Base-by-base conservation (phyloP, 164 flowering plant species). In the Annona cherimola region DNA sequence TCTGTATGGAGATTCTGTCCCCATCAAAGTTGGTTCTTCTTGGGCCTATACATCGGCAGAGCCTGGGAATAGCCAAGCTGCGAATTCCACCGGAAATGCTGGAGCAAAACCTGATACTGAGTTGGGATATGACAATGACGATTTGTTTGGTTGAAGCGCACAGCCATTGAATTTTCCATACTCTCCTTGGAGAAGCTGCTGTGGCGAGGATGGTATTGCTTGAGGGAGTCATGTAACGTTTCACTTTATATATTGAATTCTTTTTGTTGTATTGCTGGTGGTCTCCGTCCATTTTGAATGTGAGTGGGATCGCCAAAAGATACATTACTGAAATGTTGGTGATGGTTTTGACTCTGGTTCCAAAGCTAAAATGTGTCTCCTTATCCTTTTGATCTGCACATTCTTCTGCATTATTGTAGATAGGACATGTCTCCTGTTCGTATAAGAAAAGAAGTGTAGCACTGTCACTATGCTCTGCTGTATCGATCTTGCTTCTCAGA, bases 1-100 rank as follows among this genome's bases (percentile, higher is more conserved):
- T 73, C 86, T 95, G 3, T 93, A 90, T 85, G 99, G 97, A 54
- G 97, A 92, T 45, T 81, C 98, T 3, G 68, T 88, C 67, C 70
- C 87, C 3, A 87, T 78, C 5, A 87, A 90, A 76, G 89, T 89
- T 54, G 96, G 94, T 68, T 89, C 96, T 8, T 90, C 97, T 1
- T 94, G 99, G 99, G 97, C 98, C 74, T 79, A 79, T 74, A 59
- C 84, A 65, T 81, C 89, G 45, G 78, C 46, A 69, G 72, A 74
- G 63, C 69, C 82, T 79, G 73, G 66, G 57, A 77, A 73, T 59
- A 65, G 61, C 65, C 78, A 73, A 75, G 70, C 73, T 67, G 80
- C 69, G 39, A 80, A 80, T 59, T 45, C 72, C 60, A 3, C 42
- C 68, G 76, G 66, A 65, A 65, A 50, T 12, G 67, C 76, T 8